Base-by-base conservation (phyloP, 2,329 filamentous ascomycete species). In the Botrytis sinoallii region DNA sequence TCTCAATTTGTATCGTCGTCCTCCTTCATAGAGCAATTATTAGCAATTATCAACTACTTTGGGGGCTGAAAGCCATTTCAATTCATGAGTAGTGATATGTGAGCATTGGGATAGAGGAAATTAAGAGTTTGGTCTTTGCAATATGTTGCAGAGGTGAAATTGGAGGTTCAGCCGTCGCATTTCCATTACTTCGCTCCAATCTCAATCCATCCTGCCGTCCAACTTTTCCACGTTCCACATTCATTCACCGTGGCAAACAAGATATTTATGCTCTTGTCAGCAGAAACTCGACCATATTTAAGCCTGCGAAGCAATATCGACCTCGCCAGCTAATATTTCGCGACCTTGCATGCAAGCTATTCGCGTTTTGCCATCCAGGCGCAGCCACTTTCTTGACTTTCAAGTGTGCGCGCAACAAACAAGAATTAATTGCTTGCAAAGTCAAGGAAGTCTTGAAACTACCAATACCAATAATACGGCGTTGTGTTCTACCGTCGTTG, bases 21-120 rank as follows among this genome's bases (percentile, higher is more conserved):
- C 72, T 74, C 75, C 74, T 77, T 74, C 76, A 78, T 80, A 79
- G 66, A 57, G 79, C 76, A 79, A 79, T 76, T 77, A 75, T 79
- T 75, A 77, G 76, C 76, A 76, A 76, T 77, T 60, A 68, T 46
- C 73, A 73, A 70, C 75, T 73, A 78, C 76, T 75, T 75, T 74
- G 76, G 76, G 71, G 75, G 73, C 69, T 66, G 60, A 75, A 74
- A 73, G 75, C 70, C 57, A 75, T 76, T 70, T 72, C 73, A 70
- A 74, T 52, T 65, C 61, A 68, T 77, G 76, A 78, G 75, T 46
- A 77, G 75, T 80, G 76, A 79, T 78, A 77, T 76, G 74, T 77
- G 77, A 78, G 74, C 74, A 75, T 59, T 35, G 40, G 71, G 63
- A 60, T 38, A 38, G 60, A 71, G 44, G 46, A 71, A 55, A 18